Evolutionary conservation across 805 yeast genomes (phyloP).

Genomic region (Wilhelminamyces savonicus): DNA sequence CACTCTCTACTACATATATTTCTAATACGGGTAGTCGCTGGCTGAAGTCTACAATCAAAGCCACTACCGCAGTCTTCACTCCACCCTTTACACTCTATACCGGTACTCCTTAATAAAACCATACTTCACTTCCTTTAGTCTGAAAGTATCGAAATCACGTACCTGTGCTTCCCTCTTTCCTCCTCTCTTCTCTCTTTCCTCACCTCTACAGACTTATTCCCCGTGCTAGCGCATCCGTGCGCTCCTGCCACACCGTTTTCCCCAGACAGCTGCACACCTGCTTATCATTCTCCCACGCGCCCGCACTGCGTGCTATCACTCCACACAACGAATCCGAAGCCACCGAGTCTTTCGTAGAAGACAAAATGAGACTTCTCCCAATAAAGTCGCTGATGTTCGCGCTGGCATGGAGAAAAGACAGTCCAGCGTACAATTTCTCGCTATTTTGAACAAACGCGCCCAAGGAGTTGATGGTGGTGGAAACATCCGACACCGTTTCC

Average conservation of each 20-base stretch:
- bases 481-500: slow-evolving; percentile 13
- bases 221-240: slow-evolving; percentile 62
- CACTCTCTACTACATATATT: too few relatives aligned
- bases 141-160: too few relatives aligned
- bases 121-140: too few relatives aligned
- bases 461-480: slow-evolving; percentile 26
- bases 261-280: slow-evolving; percentile 93
- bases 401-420: slow-evolving; percentile 33
- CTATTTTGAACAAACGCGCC: slow-evolving; percentile 22
- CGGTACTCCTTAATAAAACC: too few relatives aligned
- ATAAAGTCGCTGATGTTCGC: slow-evolving; percentile 54
- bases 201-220: too few relatives aligned
- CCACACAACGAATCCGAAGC: slow-evolving; percentile 56
- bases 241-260: slow-evolving; percentile 93
- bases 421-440: slow-evolving; percentile 24
- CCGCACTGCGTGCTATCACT: slow-evolving; percentile 93
- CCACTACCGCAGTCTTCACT: too few relatives aligned
- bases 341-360: slow-evolving; percentile 32
- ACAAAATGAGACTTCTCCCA: slow-evolving; percentile 60
- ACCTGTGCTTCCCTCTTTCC: too few relatives aligned
- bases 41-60: too few relatives aligned
- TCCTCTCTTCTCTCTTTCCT: too few relatives aligned
- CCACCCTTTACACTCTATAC: too few relatives aligned
- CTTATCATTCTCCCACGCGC: slow-evolving; percentile 94
- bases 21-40: too few relatives aligned